Evolutionary conservation across 176 grass and related monocot species (phyloP).

Genomic region (Stipa capillata): DNA sequence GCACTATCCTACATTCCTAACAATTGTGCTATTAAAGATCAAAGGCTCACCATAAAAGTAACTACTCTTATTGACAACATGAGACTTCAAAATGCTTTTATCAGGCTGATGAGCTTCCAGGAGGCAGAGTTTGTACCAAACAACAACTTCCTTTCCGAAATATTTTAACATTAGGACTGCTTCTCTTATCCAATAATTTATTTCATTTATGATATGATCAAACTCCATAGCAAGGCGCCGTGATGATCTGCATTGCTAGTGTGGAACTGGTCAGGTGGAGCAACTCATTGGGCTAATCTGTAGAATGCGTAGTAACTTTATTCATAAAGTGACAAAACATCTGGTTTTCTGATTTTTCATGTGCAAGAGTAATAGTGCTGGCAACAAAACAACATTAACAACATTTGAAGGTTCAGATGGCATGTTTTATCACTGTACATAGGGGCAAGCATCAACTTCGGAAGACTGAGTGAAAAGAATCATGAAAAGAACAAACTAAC

Average conservation of each 20-base stretch:
- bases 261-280: slow-evolving; percentile 16
- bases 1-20: background rate
- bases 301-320: slow-evolving; percentile 11
- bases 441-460: background rate
- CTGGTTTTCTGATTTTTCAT: slow-evolving; percentile 16
- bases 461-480: background rate
- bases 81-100: slow-evolving; percentile 19
- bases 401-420: slow-evolving; percentile 2
- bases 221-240: slow-evolving; percentile 4
- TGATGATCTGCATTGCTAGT: slow-evolving; percentile 38
- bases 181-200: background rate
- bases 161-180: slow-evolving; percentile 8
- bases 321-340: slow-evolving; percentile 16
- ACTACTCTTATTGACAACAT: slow-evolving; percentile 24
- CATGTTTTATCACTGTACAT: slow-evolving; percentile 24
- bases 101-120: background rate
- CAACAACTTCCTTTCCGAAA: slow-evolving; percentile 19
- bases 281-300: slow-evolving; percentile 2
- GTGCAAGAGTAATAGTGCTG: background rate
- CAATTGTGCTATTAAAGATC: slow-evolving; percentile 25
- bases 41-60: slow-evolving; percentile 25
- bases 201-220: slow-evolving; percentile 30
- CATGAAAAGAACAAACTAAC: background rate
- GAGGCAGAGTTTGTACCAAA: slow-evolving; percentile 24
- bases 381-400: background rate